phyloP scores from a whole-genome alignment of 768 basidiomycete genomes.

The Tulasnella sp. region DNA sequence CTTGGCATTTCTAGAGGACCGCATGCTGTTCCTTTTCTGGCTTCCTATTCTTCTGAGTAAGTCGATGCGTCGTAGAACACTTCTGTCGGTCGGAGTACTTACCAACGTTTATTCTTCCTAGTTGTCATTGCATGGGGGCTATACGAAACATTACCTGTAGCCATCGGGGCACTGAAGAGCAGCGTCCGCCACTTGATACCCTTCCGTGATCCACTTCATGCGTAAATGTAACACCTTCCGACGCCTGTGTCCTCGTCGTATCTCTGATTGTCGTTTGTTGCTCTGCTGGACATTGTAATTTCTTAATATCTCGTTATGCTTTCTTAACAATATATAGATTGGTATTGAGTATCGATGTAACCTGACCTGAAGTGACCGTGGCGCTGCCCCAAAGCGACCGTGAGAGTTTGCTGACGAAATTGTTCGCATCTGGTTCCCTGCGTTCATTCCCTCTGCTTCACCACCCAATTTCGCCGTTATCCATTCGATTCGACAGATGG shows the following conservation, averaged over 20 bases:
- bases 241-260: not conserved
- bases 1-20: slow-evolving; percentile 45
- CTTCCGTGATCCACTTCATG: slow-evolving; percentile 1
- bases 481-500: not conserved
- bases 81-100: not conserved
- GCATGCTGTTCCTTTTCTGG: slow-evolving; percentile 80
- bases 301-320: not conserved
- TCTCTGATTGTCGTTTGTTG: not conserved
- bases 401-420: too few relatives aligned
- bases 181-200: not conserved
- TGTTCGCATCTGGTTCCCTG: not conserved
- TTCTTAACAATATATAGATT: not conserved
- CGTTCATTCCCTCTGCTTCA: not conserved
- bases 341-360: not conserved
- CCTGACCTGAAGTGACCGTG: too few relatives aligned
- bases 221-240: not conserved
- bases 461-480: not conserved
- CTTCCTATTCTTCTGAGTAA: slow-evolving; percentile 68
- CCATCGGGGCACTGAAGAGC: slow-evolving; percentile 3
- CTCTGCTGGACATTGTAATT: not conserved
- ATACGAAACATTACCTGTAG: slow-evolving; percentile 15
- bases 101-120: not conserved
- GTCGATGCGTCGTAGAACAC: slow-evolving; percentile 19
- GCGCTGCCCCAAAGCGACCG: too few relatives aligned
- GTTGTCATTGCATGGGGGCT: slow-evolving; percentile 19